phyloP scores from a whole-genome alignment of 2,329 filamentous ascomycete genomes.

The Arthroderma sp. region DNA sequence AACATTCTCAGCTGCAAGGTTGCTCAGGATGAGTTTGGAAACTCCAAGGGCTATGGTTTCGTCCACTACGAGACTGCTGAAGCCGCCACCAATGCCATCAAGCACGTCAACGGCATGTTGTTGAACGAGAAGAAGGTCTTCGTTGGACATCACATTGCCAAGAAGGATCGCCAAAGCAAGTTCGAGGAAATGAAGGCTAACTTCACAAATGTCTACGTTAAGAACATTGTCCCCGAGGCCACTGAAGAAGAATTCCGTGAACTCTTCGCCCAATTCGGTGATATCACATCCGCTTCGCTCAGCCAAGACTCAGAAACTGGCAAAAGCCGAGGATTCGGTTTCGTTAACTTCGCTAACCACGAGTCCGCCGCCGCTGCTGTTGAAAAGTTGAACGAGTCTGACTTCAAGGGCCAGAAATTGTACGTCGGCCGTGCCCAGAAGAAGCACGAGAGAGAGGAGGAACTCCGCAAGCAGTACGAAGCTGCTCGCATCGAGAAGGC shows the following conservation, averaged over 20 bases:
- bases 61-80: constrained; percentile 99
- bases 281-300: constrained; percentile 90
- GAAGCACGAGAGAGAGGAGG: constrained; percentile 99
- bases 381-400: constrained; percentile 79
- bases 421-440: constrained; percentile 98
- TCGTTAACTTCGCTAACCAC: constrained; percentile 90
- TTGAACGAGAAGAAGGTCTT: constrained; percentile 99
- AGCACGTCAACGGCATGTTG: constrained; percentile 99
- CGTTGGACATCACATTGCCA: constrained; percentile 96
- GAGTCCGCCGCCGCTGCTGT: constrained; percentile 76
- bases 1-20: constrained; percentile 99
- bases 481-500: constrained; percentile 95
- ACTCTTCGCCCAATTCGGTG: constrained; percentile 81
- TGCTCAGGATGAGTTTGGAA: constrained; percentile 88
- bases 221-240: constrained; percentile 80
- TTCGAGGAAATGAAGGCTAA: constrained; percentile 99
- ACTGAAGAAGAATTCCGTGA: constrained; percentile 89
- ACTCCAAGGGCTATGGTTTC: constrained; percentile 98
- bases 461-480: constrained; percentile 97
- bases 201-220: constrained; percentile 99
- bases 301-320: constrained; percentile 70
- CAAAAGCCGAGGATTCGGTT: constrained; percentile 91
- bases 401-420: constrained; percentile 87
- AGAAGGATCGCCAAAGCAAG: constrained; percentile 99
- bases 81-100: constrained; percentile 91